Percentiles rank a stretch among this genome's conserved stretches.
These are phyloP conservation scores for Skeletonema tropicum DNA, from an alignment of 108 stramenopile genomes.

Conservation along the genomic window DNA sequence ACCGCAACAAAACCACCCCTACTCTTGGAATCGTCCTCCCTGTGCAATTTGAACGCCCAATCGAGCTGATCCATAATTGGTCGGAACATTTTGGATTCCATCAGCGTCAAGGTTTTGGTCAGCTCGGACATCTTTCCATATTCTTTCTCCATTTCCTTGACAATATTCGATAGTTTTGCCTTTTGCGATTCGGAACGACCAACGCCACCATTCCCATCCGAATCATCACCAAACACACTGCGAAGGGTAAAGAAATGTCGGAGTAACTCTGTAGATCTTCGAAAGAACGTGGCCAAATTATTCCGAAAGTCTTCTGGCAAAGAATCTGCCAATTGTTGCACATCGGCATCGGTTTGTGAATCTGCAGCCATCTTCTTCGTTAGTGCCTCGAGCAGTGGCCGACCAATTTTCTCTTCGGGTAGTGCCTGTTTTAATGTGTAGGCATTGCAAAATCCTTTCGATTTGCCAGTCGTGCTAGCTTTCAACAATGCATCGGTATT, in stretches of 20 bases:
- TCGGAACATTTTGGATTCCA: conserved; percentile 73
- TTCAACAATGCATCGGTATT: conserved; percentile 33
- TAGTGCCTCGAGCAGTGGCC: conserved; percentile 66
- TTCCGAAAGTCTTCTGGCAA: conserved; percentile 79
- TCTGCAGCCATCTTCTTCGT: conserved; percentile 86
- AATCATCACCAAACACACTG: conserved; percentile 41
- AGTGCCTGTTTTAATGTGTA: conserved; percentile 49
- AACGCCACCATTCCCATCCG: conserved; percentile 34
- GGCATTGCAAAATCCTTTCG: conserved; percentile 43
- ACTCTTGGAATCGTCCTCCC: conserved; percentile 66
- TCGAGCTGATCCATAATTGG: conserved; percentile 92
- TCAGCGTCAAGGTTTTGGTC: conserved; percentile 51
- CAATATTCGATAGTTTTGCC: conserved; percentile 69
- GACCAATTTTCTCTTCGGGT: conserved; percentile 75
- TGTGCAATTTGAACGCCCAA: conserved; percentile 84
- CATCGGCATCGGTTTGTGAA: conserved; percentile 81
- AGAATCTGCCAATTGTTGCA: conserved; percentile 62
- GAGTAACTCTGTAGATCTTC: conserved; percentile 78
- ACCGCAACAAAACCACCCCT: conserved; percentile 74
- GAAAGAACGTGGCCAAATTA: conserved; percentile 76
- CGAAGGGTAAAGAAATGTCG: conserved; percentile 89
- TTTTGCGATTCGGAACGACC: conserved; percentile 40
- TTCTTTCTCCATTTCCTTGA: conserved; percentile 75
- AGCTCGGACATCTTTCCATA: conserved; percentile 63
- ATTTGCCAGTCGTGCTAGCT: conserved; percentile 17